A percentile compares a stretch with the other conserved stretches of the same genome.
Conservation (phyloP, 352 stramenopile species). For the Globisporangium rhizosaccharum region DNA sequence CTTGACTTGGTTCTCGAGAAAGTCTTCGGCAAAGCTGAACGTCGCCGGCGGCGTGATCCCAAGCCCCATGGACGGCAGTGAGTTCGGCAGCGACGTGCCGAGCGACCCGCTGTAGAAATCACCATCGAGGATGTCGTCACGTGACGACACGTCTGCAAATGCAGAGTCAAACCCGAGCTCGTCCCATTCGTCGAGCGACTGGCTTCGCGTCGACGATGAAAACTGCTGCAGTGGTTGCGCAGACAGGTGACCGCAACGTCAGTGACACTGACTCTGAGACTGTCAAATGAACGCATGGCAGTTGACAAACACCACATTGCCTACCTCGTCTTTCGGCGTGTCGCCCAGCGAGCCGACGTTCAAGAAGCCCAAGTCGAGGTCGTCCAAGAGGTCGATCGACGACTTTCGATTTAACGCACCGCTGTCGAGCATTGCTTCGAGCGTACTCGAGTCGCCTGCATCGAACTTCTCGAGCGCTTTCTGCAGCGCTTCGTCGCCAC, state of each 20-base stretch:
- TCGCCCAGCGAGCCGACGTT: conserved; percentile 82
- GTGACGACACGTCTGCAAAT: conserved; percentile 66
- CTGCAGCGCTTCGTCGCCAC: conserved; percentile 84
- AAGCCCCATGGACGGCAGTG: conserved; percentile 80
- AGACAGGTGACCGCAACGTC: background rate
- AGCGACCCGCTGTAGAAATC: conserved; percentile 84
- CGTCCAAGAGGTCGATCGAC: conserved; percentile 80
- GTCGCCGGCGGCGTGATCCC: conserved; percentile 77
- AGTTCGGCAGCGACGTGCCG: conserved; percentile 79
- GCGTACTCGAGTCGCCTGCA: conserved; percentile 73
- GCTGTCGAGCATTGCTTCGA: conserved; percentile 82
- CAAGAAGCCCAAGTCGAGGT: conserved; percentile 84
- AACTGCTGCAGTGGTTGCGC: conserved; percentile 23
- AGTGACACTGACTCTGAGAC: background rate
- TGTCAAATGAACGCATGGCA: background rate
- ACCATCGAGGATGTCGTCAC: conserved; percentile 66
- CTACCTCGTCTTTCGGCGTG: conserved; percentile 76
- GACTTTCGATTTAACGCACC: conserved; percentile 79
- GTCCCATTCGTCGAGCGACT: conserved; percentile 84
- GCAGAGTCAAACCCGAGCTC: conserved; percentile 82
- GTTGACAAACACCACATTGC: conserved; percentile 6
- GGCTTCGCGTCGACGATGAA: conserved; percentile 48
- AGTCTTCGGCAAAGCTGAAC: conserved; percentile 85
- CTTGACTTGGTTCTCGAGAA: conserved; percentile 76
- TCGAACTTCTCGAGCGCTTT: conserved; percentile 89